A percentile compares a stretch with the other conserved stretches of the same genome.
phyloP scores from a whole-genome alignment of 768 basidiomycete species.

The Phanerochaete carnosa region DNA sequence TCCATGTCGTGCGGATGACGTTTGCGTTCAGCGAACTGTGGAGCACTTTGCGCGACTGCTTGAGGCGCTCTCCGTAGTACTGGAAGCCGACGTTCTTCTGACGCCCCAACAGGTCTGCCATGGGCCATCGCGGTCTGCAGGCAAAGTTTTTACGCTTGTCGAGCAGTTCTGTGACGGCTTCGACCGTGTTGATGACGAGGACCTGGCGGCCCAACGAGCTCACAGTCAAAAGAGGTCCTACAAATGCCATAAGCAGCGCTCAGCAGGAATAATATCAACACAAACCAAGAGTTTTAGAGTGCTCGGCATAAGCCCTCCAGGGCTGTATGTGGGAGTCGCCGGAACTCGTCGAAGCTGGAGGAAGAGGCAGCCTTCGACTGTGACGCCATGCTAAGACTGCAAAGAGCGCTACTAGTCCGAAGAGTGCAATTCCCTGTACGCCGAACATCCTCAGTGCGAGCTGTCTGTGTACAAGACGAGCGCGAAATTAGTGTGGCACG shows the following conservation, averaged over 20 bases:
- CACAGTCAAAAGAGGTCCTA: neutral
- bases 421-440: too few relatives aligned
- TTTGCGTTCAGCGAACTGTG: slow-evolving; percentile 2
- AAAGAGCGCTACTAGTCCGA: too few relatives aligned
- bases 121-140: slow-evolving; percentile 15
- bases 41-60: slow-evolving; percentile 11
- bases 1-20: neutral
- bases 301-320: neutral
- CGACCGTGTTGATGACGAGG: slow-evolving; percentile 30
- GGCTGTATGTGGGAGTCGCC: neutral
- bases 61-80: slow-evolving; percentile 14
- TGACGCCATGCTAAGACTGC: too few relatives aligned
- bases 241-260: neutral
- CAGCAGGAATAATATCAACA: neutral
- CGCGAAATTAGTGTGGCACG: too few relatives aligned
- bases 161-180: slow-evolving; percentile 35
- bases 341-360: too few relatives aligned
- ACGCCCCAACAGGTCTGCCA: slow-evolving; percentile 17
- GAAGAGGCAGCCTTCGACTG: too few relatives aligned
- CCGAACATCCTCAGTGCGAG: too few relatives aligned
- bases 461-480: too few relatives aligned
- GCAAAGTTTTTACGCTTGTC: slow-evolving; percentile 29
- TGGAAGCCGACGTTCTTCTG: slow-evolving; percentile 18
- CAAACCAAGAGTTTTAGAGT: neutral
- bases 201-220: neutral